These are phyloP conservation scores for Botrytis elliptica DNA, from an alignment of 2,329 filamentous ascomycete genomes.

Conservation along the genomic window DNA sequence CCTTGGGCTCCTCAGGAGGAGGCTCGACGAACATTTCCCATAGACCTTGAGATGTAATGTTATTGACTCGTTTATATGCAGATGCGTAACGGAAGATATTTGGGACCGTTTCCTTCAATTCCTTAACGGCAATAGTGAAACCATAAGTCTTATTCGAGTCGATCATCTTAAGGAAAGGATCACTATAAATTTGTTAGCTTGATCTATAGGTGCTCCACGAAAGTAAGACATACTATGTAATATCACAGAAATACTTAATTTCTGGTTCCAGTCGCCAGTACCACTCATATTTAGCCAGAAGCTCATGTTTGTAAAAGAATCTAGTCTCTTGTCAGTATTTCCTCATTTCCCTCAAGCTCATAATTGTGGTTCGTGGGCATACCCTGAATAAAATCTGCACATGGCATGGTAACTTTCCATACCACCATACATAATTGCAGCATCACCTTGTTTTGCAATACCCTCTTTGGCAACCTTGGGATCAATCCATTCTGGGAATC, in stretches of 20 bases:
- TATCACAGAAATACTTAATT: slow-evolving; percentile 99
- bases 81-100: slow-evolving; percentile 99
- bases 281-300: slow-evolving; percentile 97
- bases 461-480: slow-evolving; percentile 91
- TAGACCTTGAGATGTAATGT: slow-evolving; percentile 83
- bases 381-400: slow-evolving; percentile 99
- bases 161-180: slow-evolving; percentile 95
- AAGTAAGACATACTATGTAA: slow-evolving; percentile 74
- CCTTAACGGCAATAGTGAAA: slow-evolving; percentile 98
- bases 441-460: slow-evolving; percentile 93
- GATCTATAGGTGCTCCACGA: background rate
- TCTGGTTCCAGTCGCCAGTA: slow-evolving; percentile 99
- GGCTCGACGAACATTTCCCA: slow-evolving; percentile 99
- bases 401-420: slow-evolving; percentile 99
- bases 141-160: slow-evolving; percentile 95
- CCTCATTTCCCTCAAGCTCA: background rate
- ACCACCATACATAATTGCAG: slow-evolving; percentile 98
- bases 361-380: slow-evolving; percentile 40
- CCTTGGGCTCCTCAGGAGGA: slow-evolving; percentile 57
- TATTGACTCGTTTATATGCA: slow-evolving; percentile 91
- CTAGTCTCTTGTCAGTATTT: slow-evolving; percentile 43
- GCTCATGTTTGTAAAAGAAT: slow-evolving; percentile 96
- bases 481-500: slow-evolving; percentile 95
- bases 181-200: slow-evolving; percentile 49
- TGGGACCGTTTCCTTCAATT: slow-evolving; percentile 93